Evolutionary conservation across 495 filamentous ascomycete genomes (phyloP).

Genomic region (Aspergillus bertholletiae): DNA sequence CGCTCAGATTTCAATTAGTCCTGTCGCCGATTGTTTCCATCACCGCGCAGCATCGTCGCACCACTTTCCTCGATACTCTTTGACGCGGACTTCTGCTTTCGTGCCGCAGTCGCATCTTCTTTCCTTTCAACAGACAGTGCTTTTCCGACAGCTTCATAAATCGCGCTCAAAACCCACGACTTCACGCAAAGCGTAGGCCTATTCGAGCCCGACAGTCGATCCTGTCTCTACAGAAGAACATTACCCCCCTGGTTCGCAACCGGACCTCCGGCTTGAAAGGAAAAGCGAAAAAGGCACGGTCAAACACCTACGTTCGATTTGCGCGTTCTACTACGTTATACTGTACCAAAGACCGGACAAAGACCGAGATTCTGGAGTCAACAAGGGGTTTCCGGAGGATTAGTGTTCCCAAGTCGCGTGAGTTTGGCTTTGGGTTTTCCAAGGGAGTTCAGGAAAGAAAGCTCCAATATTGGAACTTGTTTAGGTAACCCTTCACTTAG

Average conservation of each 20-base stretch:
- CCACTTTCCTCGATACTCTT: background rate
- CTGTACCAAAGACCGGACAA: background rate
- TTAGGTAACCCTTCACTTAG: background rate
- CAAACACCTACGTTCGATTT: background rate
- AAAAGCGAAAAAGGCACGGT: background rate
- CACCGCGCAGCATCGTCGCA: constrained; percentile 9
- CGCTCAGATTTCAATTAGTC: background rate
- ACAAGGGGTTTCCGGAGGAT: background rate
- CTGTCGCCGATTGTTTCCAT: constrained; percentile 7
- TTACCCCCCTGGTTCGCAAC: background rate
- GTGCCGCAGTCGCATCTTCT: constrained; percentile 15
- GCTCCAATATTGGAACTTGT: background rate
- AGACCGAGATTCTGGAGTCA: background rate
- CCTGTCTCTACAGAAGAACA: background rate
- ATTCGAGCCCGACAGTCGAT: background rate
- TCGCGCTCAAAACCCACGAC: constrained; percentile 15
- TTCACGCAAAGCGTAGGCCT: background rate
- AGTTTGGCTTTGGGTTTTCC: background rate
- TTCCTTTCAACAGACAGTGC: constrained; percentile 4
- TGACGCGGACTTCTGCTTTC: constrained; percentile 7
- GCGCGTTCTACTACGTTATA: background rate
- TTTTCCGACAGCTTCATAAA: constrained; percentile 15
- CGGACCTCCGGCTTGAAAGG: background rate
- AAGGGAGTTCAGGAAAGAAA: background rate
- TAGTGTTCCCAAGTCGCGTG: background rate